A percentile compares a stretch with the other conserved stretches of the same genome.
These are phyloP conservation scores for Pestalotiopsis sp. DNA, from an alignment of 2,329 filamentous ascomycete genomes.

Conservation along the genomic window DNA sequence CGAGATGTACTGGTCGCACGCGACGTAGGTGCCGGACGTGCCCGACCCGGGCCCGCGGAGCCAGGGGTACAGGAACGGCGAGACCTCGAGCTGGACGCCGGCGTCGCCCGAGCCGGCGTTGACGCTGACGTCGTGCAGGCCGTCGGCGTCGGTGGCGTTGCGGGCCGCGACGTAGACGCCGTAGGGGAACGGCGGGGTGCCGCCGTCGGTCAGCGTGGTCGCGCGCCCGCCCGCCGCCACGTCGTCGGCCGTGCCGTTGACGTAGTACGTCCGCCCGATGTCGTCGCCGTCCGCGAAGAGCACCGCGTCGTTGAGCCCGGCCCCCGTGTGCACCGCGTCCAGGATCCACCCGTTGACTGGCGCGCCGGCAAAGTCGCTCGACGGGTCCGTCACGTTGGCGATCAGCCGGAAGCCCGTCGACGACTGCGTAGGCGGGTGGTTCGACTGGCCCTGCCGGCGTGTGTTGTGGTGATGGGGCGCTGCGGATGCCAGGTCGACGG, in stretches of 20 bases:
- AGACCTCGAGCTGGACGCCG: slow-evolving; percentile 33
- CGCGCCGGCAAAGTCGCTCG: slow-evolving; percentile 36
- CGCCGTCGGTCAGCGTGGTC: slow-evolving; percentile 41
- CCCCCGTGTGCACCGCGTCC: slow-evolving; percentile 42
- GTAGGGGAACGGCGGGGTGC: slow-evolving; percentile 37
- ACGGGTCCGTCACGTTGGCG: slow-evolving; percentile 43
- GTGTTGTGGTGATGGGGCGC: not conserved
- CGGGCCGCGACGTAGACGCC: slow-evolving; percentile 33
- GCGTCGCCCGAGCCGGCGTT: slow-evolving; percentile 37
- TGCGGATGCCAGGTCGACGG: slow-evolving; percentile 11
- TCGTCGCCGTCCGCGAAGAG: slow-evolving; percentile 23
- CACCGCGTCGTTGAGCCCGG: slow-evolving; percentile 39
- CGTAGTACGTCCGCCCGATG: slow-evolving; percentile 43
- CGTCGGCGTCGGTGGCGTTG: slow-evolving; percentile 19
- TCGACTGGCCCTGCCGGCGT: not conserved
- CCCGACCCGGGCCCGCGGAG: slow-evolving; percentile 26
- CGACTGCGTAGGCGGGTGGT: slow-evolving; percentile 21
- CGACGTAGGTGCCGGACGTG: slow-evolving; percentile 32
- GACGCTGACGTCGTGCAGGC: slow-evolving; percentile 30
- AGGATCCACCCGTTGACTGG: slow-evolving; percentile 42
- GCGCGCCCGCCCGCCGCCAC: slow-evolving; percentile 28
- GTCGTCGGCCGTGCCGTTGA: slow-evolving; percentile 45
- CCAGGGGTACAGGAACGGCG: slow-evolving; percentile 35
- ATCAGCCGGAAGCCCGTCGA: slow-evolving; percentile 40
- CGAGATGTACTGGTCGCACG: slow-evolving; percentile 40